These are phyloP conservation scores for Lantana camara DNA, from an alignment of 257 asterid genomes.

Conservation along the genomic window DNA sequence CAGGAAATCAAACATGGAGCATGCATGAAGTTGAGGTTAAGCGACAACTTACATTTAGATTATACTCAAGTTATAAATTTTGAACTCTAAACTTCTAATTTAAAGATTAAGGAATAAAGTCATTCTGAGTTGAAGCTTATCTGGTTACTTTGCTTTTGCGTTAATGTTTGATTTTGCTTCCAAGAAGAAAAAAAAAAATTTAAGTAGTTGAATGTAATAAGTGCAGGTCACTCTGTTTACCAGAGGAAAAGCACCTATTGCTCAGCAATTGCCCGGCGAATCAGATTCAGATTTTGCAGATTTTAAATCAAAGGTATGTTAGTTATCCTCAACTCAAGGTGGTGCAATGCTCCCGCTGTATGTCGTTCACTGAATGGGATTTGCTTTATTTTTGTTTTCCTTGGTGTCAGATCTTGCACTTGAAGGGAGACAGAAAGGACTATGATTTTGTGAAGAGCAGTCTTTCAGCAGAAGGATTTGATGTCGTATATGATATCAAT, in stretches of 20 bases:
- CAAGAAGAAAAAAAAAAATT: background rate
- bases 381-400: background rate
- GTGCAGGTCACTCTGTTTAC: slow-evolving; percentile 94
- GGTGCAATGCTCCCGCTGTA: background rate
- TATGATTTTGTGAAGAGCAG: slow-evolving; percentile 88
- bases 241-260: slow-evolving; percentile 94
- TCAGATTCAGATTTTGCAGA: slow-evolving; percentile 72
- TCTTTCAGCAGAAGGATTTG: slow-evolving; percentile 87
- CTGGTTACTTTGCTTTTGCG: too few species aligned
- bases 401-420: slow-evolving; percentile 71
- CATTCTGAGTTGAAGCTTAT: too few species aligned
- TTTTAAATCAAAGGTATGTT: slow-evolving; percentile 72
- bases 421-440: slow-evolving; percentile 94
- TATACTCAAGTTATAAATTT: too few species aligned
- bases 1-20: too few species aligned
- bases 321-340: too few species aligned
- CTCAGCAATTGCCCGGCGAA: slow-evolving; percentile 93
- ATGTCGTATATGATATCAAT: slow-evolving; percentile 92
- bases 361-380: background rate
- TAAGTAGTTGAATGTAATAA: background rate
- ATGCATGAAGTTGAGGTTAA: too few species aligned
- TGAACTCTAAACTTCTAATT: too few species aligned
- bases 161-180: background rate
- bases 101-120: too few species aligned
- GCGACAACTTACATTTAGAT: too few species aligned